These are phyloP conservation scores for Ricinus communis DNA, from an alignment of 345 rosid species.

Conservation along the genomic window DNA sequence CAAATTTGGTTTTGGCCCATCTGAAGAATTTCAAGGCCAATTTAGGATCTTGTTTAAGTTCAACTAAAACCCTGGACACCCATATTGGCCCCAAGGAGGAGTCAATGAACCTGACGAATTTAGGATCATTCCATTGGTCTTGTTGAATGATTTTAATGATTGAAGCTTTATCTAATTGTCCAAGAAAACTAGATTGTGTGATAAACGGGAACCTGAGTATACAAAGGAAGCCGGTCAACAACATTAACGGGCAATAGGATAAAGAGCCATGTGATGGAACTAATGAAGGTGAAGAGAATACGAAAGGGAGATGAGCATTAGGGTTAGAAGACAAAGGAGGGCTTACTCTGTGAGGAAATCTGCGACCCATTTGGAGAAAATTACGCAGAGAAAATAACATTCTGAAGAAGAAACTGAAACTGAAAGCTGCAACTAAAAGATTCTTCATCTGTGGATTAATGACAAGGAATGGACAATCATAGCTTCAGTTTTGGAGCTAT, in stretches of 20 bases:
- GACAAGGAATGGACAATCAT: background rate
- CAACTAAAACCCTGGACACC: slow-evolving; percentile 53
- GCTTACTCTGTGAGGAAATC: slow-evolving; percentile 44
- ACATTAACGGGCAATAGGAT: slow-evolving; percentile 42
- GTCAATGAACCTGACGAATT: slow-evolving; percentile 24
- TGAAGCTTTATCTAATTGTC: slow-evolving; percentile 35
- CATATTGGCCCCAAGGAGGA: slow-evolving; percentile 46
- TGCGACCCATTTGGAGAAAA: slow-evolving; percentile 41
- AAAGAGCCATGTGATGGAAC: slow-evolving; percentile 2
- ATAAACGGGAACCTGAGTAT: slow-evolving; percentile 47
- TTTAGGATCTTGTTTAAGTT: slow-evolving; percentile 47
- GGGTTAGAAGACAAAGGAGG: slow-evolving; percentile 28
- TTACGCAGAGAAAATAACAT: slow-evolving; percentile 56
- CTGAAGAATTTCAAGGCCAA: slow-evolving; percentile 63
- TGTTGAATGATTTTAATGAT: slow-evolving; percentile 39
- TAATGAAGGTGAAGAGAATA: slow-evolving; percentile 14
- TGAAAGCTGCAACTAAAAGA: slow-evolving; percentile 23
- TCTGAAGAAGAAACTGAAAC: slow-evolving; percentile 30
- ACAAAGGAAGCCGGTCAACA: slow-evolving; percentile 48
- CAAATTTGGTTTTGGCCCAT: slow-evolving; percentile 45
- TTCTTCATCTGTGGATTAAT: slow-evolving; percentile 35
- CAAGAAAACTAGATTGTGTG: slow-evolving; percentile 17
- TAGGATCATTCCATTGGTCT: slow-evolving; percentile 49
- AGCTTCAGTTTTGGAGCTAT: background rate
- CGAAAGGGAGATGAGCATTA: slow-evolving; percentile 16